A percentile compares a stretch with the other conserved stretches of the same genome.
phyloP scores from a whole-genome alignment of 1,139 yeast genomes.

The Blastobotrys illinoisensis region DNA sequence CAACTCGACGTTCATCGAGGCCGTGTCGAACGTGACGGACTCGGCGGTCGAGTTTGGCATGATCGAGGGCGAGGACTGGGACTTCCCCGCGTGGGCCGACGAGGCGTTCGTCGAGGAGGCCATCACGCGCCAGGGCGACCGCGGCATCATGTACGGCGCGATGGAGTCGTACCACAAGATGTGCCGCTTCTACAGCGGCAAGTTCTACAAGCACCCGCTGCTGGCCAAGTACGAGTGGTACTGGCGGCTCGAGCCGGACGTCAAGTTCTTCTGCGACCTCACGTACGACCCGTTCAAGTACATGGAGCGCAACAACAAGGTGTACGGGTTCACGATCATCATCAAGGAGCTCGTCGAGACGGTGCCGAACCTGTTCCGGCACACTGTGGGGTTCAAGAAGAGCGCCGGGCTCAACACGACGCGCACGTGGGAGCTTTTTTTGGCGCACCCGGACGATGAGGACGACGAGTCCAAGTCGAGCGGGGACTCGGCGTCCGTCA shows the following conservation, averaged over 20 bases:
- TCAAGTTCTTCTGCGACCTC: constrained; percentile 58
- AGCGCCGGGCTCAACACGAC: constrained; percentile 44
- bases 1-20: constrained; percentile 47
- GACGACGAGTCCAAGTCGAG: constrained; percentile 14
- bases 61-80: constrained; percentile 53
- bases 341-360: constrained; percentile 65
- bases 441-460: constrained; percentile 22
- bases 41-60: constrained; percentile 55
- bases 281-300: constrained; percentile 74
- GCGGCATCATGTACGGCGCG: constrained; percentile 57
- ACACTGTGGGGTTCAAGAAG: constrained; percentile 58
- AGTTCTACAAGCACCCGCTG: constrained; percentile 57
- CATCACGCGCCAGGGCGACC: constrained; percentile 39
- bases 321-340: constrained; percentile 64
- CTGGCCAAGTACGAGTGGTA: constrained; percentile 54
- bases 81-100: constrained; percentile 56
- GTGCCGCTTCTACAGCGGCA: constrained; percentile 69
- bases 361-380: constrained; percentile 55
- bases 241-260: constrained; percentile 77
- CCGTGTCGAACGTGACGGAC: constrained; percentile 39
- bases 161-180: constrained; percentile 64
- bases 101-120: constrained; percentile 34
- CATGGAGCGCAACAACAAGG: constrained; percentile 56
- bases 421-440: constrained; percentile 37
- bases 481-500: constrained; percentile 22